These are phyloP conservation scores for Staphylotrichum tortipilum DNA, from an alignment of 495 filamentous ascomycete genomes.

Conservation along the genomic window DNA sequence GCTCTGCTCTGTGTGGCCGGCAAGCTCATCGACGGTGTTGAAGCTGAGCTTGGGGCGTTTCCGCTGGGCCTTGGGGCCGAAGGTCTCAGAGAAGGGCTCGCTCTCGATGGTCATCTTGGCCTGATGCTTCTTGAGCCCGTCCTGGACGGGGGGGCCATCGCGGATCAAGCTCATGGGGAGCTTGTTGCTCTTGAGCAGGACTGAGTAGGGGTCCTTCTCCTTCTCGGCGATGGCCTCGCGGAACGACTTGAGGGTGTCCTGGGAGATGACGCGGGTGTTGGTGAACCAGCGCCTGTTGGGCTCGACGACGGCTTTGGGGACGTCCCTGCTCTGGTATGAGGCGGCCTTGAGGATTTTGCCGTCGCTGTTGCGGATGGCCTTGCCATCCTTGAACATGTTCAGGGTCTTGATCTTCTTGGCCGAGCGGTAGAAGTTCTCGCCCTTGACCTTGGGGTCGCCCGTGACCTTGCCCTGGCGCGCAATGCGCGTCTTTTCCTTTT, in stretches of 20 bases:
- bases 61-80: constrained; percentile 85
- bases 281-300: constrained; percentile 76
- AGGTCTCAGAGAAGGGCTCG: constrained; percentile 77
- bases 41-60: constrained; percentile 86
- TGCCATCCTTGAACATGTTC: constrained; percentile 78
- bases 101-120: constrained; percentile 91
- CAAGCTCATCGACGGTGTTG: constrained; percentile 70
- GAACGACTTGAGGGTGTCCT: constrained; percentile 64
- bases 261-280: constrained; percentile 52
- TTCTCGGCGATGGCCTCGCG: constrained; percentile 87
- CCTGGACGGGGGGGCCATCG: constrained; percentile 45
- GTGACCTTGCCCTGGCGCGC: constrained; percentile 67
- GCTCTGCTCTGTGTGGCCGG: constrained; percentile 64
- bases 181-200: constrained; percentile 90
- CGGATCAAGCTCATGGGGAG: constrained; percentile 33
- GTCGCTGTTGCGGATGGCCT: constrained; percentile 60
- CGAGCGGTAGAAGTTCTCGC: constrained; percentile 54
- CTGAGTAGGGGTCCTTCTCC: constrained; percentile 79
- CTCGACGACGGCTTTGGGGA: constrained; percentile 80
- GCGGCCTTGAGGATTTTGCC: constrained; percentile 75
- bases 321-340: constrained; percentile 62
- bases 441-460: constrained; percentile 86
- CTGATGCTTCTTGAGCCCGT: constrained; percentile 82
- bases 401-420: constrained; percentile 81
- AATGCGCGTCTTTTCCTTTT: constrained; percentile 82